A percentile compares a stretch with the other conserved stretches of the same genome.
These are phyloP conservation scores for Canavalia gladiata DNA, from an alignment of 306 rosid genomes.

Conservation along the genomic window DNA sequence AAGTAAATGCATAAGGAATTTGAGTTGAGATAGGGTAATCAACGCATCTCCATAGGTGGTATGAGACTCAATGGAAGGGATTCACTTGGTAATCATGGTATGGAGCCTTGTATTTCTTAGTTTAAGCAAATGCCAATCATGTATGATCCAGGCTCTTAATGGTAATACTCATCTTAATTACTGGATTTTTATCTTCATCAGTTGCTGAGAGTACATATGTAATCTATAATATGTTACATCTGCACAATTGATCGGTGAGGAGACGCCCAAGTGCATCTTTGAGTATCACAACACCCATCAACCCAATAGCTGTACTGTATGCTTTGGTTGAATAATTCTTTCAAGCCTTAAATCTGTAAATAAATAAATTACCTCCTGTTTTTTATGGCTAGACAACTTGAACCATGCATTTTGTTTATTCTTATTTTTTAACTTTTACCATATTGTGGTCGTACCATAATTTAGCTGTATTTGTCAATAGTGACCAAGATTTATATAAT, in stretches of 20 bases:
- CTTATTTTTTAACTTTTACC: not conserved
- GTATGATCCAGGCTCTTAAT: conserved; percentile 30
- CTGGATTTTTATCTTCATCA: conserved; percentile 6
- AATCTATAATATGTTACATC: conserved; percentile 31
- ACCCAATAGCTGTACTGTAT: not conserved
- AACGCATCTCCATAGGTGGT: not conserved
- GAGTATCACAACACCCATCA: not conserved
- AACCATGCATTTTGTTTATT: not conserved
- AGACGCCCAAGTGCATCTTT: conserved; percentile 27
- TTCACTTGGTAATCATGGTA: conserved; percentile 34
- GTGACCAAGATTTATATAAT: conserved; percentile 17
- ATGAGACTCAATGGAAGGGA: conserved; percentile 20
- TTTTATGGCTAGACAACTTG: conserved; percentile 10
- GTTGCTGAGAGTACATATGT: conserved; percentile 20
- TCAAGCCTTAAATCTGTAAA: conserved; percentile 27
- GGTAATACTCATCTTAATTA: not conserved
- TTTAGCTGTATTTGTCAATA: conserved; percentile 25
- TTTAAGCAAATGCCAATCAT: not conserved
- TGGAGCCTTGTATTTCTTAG: not conserved
- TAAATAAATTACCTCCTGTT: conserved; percentile 15
- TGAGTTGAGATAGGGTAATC: conserved; percentile 25
- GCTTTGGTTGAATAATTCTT: conserved; percentile 33
- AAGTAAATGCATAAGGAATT: conserved; percentile 38
- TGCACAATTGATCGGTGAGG: conserved; percentile 33
- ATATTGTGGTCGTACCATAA: conserved; percentile 15